Evolutionary conservation across 2,329 filamentous ascomycete species (phyloP).

Genomic region (Cordyceps tenuipes): DNA sequence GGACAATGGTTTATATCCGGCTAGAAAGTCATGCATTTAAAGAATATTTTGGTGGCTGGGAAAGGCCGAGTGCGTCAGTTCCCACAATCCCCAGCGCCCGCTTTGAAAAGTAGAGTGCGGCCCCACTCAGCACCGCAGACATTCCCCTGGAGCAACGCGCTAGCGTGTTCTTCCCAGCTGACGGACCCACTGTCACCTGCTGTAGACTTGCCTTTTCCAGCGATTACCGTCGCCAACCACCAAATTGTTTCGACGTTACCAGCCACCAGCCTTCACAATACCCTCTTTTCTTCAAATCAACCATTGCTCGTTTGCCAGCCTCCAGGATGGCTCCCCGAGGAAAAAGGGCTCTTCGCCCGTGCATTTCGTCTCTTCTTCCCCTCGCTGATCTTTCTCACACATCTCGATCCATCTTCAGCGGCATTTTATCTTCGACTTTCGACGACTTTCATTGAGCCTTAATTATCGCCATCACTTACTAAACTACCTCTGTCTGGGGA

Average conservation of each 20-base stretch:
- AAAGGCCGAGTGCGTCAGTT: background rate
- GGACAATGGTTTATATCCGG: background rate
- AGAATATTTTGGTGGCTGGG: background rate
- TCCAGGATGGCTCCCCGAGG: background rate
- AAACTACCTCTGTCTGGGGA: no score
- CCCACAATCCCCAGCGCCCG: background rate
- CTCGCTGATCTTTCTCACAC: background rate
- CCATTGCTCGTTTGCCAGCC: background rate
- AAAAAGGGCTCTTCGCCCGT: constrained; percentile 10
- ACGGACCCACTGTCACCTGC: background rate
- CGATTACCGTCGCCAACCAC: background rate
- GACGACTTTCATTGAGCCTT: background rate
- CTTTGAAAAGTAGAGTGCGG: background rate
- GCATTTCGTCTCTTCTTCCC: constrained; percentile 1
- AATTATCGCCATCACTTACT: background rate
- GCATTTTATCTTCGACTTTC: background rate
- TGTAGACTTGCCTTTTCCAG: constrained; percentile 3
- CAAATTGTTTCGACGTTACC: background rate
- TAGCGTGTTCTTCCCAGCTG: background rate
- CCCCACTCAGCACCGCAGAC: background rate
- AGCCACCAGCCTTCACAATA: constrained; percentile 2
- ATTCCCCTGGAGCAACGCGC: background rate
- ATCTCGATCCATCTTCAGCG: background rate
- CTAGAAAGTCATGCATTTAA: background rate
- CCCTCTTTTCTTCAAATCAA: background rate